Base-by-base conservation (phyloP, 257 asterid genomes). In the Gynochthodes officinalis region DNA sequence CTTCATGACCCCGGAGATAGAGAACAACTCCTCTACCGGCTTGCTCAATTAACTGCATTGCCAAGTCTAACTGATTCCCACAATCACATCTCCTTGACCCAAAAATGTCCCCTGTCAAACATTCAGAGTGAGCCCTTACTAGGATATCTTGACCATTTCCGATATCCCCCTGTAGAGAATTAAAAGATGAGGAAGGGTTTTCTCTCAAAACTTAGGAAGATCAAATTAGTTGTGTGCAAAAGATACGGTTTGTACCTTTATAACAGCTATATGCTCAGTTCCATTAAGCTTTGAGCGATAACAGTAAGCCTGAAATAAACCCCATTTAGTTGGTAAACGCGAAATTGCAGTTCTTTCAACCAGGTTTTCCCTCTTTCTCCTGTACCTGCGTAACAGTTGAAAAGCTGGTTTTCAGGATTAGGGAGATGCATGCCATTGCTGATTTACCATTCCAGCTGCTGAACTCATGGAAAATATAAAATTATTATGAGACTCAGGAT, bases 81-180 rank as follows among this genome's bases (percentile, higher is more conserved):
- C 96, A 92, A 70, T 89, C 98, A 27, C 96, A 92, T 48, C 95
- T 71, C 77, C 82, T 85, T 21, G 96, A 89, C 53, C 98, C 98
- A 44, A 92, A 92, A 0, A 87, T 84, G 74, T 89, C 96, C 2
- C 97, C 97, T 23, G 96, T 92, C 74, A 92, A 77, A 78, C 97
- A 92, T 80, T 92, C 96, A 0, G 96, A 89, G 74, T 92, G 98
- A 32, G 89, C 96, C 81, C 98, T 88, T 55, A 89, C 98, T 33
- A 89, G 86, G 73, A 88, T 83, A 73, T 89, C 96, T 76, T 89
- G 86, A 30, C 96, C 96, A 83, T 89, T 76, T 72, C 96, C 98
- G 58, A 88, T 78, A 3, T 84, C 90, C 55, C 98, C 96, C 95
- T 92, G 68, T 15, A 27, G 13, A 53, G 50, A 14, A 39, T 9